A percentile compares a stretch with the other conserved stretches of the same genome.
Conservation (phyloP, 306 rosid genomes). For the Gynostemma pentaphyllum region DNA sequence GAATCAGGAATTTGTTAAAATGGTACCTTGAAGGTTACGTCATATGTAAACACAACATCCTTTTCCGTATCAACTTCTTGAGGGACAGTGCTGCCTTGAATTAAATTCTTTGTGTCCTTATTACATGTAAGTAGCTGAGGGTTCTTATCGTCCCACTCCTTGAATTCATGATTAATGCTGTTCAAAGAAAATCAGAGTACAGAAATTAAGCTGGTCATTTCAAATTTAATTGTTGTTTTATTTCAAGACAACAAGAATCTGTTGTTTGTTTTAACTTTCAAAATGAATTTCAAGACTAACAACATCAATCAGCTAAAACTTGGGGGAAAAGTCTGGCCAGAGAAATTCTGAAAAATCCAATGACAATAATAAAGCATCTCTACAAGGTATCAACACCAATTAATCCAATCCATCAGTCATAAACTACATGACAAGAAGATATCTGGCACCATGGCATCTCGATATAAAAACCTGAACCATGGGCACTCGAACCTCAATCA, state of each 20-base stretch:
- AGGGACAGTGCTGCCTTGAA: slow-evolving; percentile 78
- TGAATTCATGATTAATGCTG: slow-evolving; percentile 87
- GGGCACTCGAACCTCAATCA: too few relatives aligned
- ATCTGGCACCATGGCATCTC: too few relatives aligned
- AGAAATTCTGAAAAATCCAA: too few relatives aligned
- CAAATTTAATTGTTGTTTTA: not conserved
- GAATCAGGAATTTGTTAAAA: slow-evolving; percentile 14
- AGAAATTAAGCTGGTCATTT: slow-evolving; percentile 7
- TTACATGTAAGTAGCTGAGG: slow-evolving; percentile 83
- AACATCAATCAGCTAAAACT: not conserved
- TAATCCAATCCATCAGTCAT: too few relatives aligned
- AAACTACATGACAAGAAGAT: too few relatives aligned
- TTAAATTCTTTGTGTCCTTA: slow-evolving; percentile 75
- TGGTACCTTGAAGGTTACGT: slow-evolving; percentile 85
- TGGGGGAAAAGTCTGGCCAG: not conserved
- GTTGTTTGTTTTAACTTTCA: not conserved
- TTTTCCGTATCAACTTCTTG: slow-evolving; percentile 81
- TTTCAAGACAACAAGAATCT: not conserved
- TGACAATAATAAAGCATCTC: too few relatives aligned
- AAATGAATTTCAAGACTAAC: not conserved
- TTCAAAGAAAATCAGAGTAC: slow-evolving; percentile 13
- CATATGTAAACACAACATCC: slow-evolving; percentile 80
- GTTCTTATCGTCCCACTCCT: slow-evolving; percentile 75
- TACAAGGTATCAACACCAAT: too few relatives aligned
- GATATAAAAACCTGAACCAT: too few relatives aligned